phyloP scores from a whole-genome alignment of 805 yeast species.

The Kuraishia molischiana region DNA sequence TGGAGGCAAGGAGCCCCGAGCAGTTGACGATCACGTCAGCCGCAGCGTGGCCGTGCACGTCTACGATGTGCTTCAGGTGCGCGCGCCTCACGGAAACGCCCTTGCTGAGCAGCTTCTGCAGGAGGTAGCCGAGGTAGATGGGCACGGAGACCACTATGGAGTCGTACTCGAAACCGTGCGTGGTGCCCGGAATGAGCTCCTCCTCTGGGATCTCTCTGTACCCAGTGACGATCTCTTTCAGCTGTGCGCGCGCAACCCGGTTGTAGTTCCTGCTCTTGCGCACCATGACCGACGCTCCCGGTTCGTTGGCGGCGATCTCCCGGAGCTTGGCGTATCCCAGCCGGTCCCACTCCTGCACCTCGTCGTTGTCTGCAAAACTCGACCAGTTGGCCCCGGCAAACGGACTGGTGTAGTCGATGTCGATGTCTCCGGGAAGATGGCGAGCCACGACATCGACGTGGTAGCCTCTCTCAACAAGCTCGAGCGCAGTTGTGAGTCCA shows the following conservation, averaged over 20 bases:
- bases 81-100: not conserved
- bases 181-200: not conserved
- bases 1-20: not conserved
- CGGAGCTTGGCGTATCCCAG: conserved; percentile 26
- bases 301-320: conserved; percentile 26
- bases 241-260: conserved; percentile 2
- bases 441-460: conserved; percentile 40
- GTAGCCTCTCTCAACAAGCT: conserved; percentile 29
- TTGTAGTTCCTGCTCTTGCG: not conserved
- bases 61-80: not conserved
- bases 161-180: not conserved
- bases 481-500: conserved; percentile 44
- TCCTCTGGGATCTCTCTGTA: not conserved
- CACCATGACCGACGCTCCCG: conserved; percentile 5
- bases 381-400: conserved; percentile 41
- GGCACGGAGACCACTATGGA: not conserved
- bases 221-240: conserved; percentile 7
- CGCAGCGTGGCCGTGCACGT: not conserved
- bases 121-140: not conserved
- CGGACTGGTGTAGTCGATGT: conserved; percentile 33
- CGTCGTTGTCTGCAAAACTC: conserved; percentile 25
- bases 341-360: conserved; percentile 24
- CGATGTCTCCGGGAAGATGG: conserved; percentile 26
- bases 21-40: conserved; percentile 1
- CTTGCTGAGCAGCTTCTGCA: not conserved